phyloP scores from a whole-genome alignment of 164 flowering plant genomes.

The Saururus chinensis region DNA sequence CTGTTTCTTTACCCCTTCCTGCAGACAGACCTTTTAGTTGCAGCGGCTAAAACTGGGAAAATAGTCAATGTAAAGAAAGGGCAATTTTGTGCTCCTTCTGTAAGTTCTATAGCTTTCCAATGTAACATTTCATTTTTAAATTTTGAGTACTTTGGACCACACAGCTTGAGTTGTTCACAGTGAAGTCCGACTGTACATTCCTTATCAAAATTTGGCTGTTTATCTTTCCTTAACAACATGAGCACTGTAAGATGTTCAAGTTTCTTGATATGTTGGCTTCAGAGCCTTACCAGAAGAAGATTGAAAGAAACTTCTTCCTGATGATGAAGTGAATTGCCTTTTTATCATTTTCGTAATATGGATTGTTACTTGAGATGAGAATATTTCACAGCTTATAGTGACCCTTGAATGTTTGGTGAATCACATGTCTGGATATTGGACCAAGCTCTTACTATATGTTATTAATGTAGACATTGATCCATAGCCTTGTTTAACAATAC shows the following conservation, averaged over 20 bases:
- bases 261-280: too few relatives aligned
- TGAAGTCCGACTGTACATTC: not conserved
- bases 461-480: not conserved
- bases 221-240: too few relatives aligned
- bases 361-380: not conserved
- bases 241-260: too few relatives aligned
- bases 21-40: slow-evolving; percentile 95
- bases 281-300: too few relatives aligned
- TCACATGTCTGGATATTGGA: not conserved
- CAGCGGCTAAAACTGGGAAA: slow-evolving; percentile 95
- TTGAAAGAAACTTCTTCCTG: too few relatives aligned
- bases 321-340: not conserved
- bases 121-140: not conserved
- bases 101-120: slow-evolving; percentile 22
- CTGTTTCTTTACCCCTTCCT: not conserved
- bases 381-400: not conserved
- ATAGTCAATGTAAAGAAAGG: slow-evolving; percentile 94
- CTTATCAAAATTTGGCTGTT: not conserved
- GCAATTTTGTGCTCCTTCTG: slow-evolving; percentile 93
- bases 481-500: not conserved
- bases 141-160: not conserved
- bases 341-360: not conserved
- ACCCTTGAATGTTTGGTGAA: not conserved
- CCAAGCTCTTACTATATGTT: not conserved
- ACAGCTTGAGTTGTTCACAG: not conserved